A percentile compares a stretch with the other conserved stretches of the same genome.
phyloP scores from a whole-genome alignment of 129 eudicot genomes.

The Flaveria linearis region DNA sequence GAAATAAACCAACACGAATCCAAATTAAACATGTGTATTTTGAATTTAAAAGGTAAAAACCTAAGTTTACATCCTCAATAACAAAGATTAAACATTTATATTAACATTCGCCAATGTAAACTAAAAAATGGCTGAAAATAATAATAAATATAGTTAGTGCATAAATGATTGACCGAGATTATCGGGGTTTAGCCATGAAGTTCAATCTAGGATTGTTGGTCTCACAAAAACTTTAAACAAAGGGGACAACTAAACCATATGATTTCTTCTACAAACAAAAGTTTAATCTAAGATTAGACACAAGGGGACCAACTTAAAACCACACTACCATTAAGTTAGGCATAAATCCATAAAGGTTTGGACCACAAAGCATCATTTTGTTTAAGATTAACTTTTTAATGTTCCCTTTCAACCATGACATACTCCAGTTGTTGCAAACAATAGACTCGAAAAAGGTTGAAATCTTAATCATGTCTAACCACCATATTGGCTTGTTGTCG shows the following conservation, averaged over 20 bases:
- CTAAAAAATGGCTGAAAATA: neutral
- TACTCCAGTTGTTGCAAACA: slow-evolving; percentile 31
- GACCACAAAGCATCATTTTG: slow-evolving; percentile 34
- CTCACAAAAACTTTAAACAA: slow-evolving; percentile 38
- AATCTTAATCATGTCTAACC: slow-evolving; percentile 28
- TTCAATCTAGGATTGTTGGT: slow-evolving; percentile 33
- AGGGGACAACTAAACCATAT: slow-evolving; percentile 44
- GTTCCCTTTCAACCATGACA: slow-evolving; percentile 35
- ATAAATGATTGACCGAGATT: slow-evolving; percentile 52
- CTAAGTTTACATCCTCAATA: neutral
- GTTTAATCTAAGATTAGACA: slow-evolving; percentile 35
- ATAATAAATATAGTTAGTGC: slow-evolving; percentile 31
- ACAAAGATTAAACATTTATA: neutral
- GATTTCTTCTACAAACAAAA: slow-evolving; percentile 38
- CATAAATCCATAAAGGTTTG: slow-evolving; percentile 33
- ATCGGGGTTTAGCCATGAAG: slow-evolving; percentile 43
- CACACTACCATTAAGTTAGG: slow-evolving; percentile 42
- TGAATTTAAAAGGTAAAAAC: neutral
- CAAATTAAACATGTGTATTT: neutral
- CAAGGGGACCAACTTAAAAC: slow-evolving; percentile 32
- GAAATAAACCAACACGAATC: neutral
- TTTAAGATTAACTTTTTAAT: slow-evolving; percentile 22
- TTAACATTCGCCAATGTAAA: slow-evolving; percentile 2
- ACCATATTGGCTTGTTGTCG: slow-evolving; percentile 17
- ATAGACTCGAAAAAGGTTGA: slow-evolving; percentile 16